Percentiles rank a stretch among this genome's conserved stretches.
Conservation (phyloP, 139 green algal genomes). For the Trebouxia sp. region DNA sequence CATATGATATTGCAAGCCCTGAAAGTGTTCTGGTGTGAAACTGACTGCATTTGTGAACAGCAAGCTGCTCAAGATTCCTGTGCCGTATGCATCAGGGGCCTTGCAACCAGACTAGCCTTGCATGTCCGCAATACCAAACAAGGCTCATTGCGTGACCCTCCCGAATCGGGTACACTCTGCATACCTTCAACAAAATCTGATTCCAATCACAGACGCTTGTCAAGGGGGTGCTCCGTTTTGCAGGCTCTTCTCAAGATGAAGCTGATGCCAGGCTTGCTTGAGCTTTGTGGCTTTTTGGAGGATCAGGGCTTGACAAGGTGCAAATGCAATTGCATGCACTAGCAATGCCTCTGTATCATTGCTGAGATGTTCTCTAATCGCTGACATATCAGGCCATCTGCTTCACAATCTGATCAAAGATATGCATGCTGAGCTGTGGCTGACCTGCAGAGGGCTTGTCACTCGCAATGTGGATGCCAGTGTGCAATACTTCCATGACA, state of each 20-base stretch:
- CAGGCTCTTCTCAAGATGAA: conserved; percentile 73
- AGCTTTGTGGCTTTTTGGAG: conserved; percentile 70
- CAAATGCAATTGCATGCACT: background rate
- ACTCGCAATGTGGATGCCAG: conserved; percentile 64
- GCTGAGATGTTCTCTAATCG: background rate
- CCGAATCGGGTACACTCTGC: too few species aligned
- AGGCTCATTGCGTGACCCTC: too few species aligned
- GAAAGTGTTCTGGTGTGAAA: too few species aligned
- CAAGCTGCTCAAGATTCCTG: too few species aligned
- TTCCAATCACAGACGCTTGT: background rate
- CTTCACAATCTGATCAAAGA: background rate
- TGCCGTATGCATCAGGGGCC: too few species aligned
- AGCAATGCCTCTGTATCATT: background rate
- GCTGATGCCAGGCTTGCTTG: conserved; percentile 73
- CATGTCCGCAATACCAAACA: too few species aligned
- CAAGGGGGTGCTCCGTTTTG: background rate
- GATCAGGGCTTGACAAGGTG: conserved; percentile 44
- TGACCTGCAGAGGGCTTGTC: conserved; percentile 57
- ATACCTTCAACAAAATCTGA: too few species aligned
- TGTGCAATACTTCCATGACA: conserved; percentile 63
- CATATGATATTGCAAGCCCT: too few species aligned
- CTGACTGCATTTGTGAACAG: too few species aligned
- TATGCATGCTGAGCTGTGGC: background rate
- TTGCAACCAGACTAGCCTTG: too few species aligned
- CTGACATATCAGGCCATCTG: too few species aligned